These are phyloP conservation scores for Domatiomyces globalis DNA, from an alignment of 2,329 filamentous ascomycete species.

Conservation along the genomic window DNA sequence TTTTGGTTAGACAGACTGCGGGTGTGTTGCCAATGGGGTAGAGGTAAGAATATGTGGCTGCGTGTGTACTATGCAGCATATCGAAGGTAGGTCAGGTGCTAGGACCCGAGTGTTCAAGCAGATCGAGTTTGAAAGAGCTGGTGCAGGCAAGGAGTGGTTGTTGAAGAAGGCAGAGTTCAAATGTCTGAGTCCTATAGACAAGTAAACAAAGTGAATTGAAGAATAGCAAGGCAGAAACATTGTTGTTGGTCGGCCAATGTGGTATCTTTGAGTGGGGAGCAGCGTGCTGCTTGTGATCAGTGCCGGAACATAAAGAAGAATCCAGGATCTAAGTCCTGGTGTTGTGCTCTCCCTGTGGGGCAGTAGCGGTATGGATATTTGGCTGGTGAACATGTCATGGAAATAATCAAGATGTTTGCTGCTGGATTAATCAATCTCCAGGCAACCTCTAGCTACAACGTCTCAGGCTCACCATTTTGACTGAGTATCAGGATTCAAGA, in stretches of 20 bases:
- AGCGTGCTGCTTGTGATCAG: background rate
- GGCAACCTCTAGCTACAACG: too few relatives aligned
- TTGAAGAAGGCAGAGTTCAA: background rate
- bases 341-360: background rate
- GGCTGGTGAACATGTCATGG: background rate
- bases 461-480: too few relatives aligned
- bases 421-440: too few relatives aligned
- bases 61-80: background rate
- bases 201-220: background rate
- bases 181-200: background rate
- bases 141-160: background rate
- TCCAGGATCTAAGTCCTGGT: background rate
- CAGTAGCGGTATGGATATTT: background rate
- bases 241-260: background rate
- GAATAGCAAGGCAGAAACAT: background rate
- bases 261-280: background rate
- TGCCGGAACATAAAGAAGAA: background rate
- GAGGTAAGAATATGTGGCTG: slow-evolving; percentile 19
- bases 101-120: background rate
- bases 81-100: background rate
- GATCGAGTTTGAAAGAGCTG: background rate
- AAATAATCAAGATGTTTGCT: too few relatives aligned
- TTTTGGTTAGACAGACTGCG: slow-evolving; percentile 36
- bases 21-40: slow-evolving; percentile 37
- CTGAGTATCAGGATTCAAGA: too few relatives aligned